Evolutionary conservation across 345 rosid species (phyloP).

Genomic region (Arabidopsis thaliana): TAIR10.1 NC_003074.8:2955001-2955500

Average conservation of each 20-base stretch:
- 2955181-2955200: not conserved
- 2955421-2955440: slow-evolving; percentile 89
- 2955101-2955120: not conserved
- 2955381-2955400: slow-evolving; percentile 93
- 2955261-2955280: not conserved
- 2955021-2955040: not conserved
- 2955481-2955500: slow-evolving; percentile 37
- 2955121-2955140: not conserved
- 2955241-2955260: not conserved
- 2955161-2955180: not conserved
- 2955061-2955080: not conserved
- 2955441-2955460: slow-evolving; percentile 46
- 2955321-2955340: slow-evolving; percentile 72
- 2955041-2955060: not conserved
- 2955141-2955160: not conserved
- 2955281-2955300: not conserved
- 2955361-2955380: slow-evolving; percentile 93
- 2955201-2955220: not conserved
- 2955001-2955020: not conserved
- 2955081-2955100: not conserved
- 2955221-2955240: not conserved
- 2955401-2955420: slow-evolving; percentile 82
- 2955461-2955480: slow-evolving; percentile 24
- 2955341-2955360: slow-evolving; percentile 78
- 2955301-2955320: not conserved